Evolutionary conservation across 2,329 filamentous ascomycete genomes (phyloP), one percentile per base, ranked within the genome.

Genomic region (Sporothrix variecibatus): DNA sequence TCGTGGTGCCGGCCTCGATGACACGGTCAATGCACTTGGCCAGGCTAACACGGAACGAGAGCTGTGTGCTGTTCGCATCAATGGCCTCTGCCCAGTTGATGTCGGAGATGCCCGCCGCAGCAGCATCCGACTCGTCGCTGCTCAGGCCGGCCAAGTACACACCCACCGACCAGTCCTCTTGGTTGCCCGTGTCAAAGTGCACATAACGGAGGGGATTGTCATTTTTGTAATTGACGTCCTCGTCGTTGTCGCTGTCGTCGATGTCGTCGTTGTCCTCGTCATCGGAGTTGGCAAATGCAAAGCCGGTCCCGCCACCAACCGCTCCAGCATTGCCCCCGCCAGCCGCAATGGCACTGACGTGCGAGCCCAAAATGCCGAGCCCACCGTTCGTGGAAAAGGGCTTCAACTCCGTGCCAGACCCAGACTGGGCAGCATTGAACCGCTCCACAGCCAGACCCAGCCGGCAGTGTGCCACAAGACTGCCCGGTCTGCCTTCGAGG

Each of bases 301-400:
- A 49, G 43, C 43, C 43, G 15, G 5, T 20, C 53, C 23, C 23
- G 20, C 49, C 15, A 23, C 20, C 20, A 20, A 23, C 26, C 8
- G 26, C 23, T 49, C 26, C 23, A 72, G 70, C 17, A 17, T 31
- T 34, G 0, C 6, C 38, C 20, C 28, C 12, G 46, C 6, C 40
- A 9, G 12, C 15, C 3, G 43, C 43, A 49, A 49, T 49, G 43
- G 40, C 40, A 43, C 40, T 43, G 26, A 28, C 9, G 11, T 56
- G 51, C 51, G 26, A n/a, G 9, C 11, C 23, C 9, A 28, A 15
- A 3, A 75, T 74, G 20, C 72, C 46, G 2, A 72, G 58, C 4
- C 49, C 65, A 23, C 72, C 74, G 38, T 72, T 40, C 5, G 74
- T 73, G 23, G 72, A 26, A 12, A 67, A 67, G 6, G 28, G 9